Conservation (phyloP, 805 yeast species). For the Teunomyces stri region DNA sequence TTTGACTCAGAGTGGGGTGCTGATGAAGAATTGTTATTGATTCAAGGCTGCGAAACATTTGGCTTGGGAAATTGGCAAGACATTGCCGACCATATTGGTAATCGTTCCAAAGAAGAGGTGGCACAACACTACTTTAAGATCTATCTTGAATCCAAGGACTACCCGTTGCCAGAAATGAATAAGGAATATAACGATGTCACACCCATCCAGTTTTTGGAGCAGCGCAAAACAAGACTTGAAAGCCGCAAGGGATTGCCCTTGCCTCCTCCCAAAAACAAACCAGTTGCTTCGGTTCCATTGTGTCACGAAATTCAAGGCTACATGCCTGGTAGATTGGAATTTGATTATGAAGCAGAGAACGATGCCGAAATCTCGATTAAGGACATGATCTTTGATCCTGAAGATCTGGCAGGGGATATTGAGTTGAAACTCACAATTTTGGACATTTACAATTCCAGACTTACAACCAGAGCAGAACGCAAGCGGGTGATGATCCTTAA, state of each 20-base stretch:
- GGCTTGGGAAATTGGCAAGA: constrained; percentile 99
- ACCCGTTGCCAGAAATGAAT: constrained; percentile 88
- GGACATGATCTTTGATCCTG: constrained; percentile 94
- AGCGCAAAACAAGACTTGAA: constrained; percentile 70
- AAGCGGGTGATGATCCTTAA: constrained; percentile 80
- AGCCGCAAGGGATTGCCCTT: constrained; percentile 66
- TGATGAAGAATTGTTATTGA: constrained; percentile 85
- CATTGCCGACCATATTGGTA: constrained; percentile 94
- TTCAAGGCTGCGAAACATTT: constrained; percentile 87
- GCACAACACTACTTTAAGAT: constrained; percentile 73
- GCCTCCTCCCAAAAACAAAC: constrained; percentile 82
- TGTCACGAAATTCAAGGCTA: constrained; percentile 97
- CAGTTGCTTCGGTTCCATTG: constrained; percentile 88
- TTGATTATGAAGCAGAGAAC: constrained; percentile 93
- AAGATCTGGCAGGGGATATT: constrained; percentile 83
- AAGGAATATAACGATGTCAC: constrained; percentile 60
- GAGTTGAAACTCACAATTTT: constrained; percentile 84
- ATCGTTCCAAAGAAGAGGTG: constrained; percentile 88
- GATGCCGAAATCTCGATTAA: constrained; percentile 94
- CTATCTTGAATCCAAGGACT: constrained; percentile 65
- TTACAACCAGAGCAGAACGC: constrained; percentile 90
- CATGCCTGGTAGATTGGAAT: constrained; percentile 98
- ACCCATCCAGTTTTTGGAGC: constrained; percentile 66
- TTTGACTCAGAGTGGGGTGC: constrained; percentile 96
- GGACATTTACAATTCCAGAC: constrained; percentile 84